Conservation (phyloP, 768 basidiomycete genomes). For the Lentinula raphanica region DNA sequence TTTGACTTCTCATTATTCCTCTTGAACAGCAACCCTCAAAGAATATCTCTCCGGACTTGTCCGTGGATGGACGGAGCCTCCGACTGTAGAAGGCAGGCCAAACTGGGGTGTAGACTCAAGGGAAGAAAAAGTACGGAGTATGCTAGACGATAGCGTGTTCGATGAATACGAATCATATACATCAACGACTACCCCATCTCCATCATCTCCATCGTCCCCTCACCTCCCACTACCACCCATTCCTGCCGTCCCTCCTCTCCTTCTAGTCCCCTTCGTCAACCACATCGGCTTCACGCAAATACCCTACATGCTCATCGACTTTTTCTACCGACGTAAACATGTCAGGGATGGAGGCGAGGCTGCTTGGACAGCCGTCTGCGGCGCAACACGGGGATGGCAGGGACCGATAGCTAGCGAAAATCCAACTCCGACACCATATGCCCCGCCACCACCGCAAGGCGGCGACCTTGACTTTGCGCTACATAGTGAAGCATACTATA, state of each 20-base stretch:
- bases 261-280: constrained; percentile 70
- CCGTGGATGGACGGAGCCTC: constrained; percentile 72
- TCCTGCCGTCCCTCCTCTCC: constrained; percentile 73
- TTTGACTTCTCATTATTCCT: not conserved
- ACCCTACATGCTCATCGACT: constrained; percentile 86
- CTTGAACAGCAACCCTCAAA: constrained; percentile 66
- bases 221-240: constrained; percentile 50
- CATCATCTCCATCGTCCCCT: constrained; percentile 19
- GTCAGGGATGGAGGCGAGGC: constrained; percentile 80
- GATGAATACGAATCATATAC: constrained; percentile 50
- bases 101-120: constrained; percentile 55
- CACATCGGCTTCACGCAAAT: constrained; percentile 79
- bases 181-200: constrained; percentile 9
- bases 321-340: constrained; percentile 84
- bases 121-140: constrained; percentile 65
- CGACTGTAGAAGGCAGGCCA: not conserved
- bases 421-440: constrained; percentile 10
- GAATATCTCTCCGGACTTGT: constrained; percentile 89
- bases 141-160: constrained; percentile 73
- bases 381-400: constrained; percentile 54
- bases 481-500: constrained; percentile 63
- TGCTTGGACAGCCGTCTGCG: constrained; percentile 68
- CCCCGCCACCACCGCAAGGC: constrained; percentile 14
- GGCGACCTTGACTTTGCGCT: constrained; percentile 76
- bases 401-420: constrained; percentile 24